phyloP scores from a whole-genome alignment of 176 grass and related monocot genomes.

The Ampelocalamus luodianensis region DNA sequence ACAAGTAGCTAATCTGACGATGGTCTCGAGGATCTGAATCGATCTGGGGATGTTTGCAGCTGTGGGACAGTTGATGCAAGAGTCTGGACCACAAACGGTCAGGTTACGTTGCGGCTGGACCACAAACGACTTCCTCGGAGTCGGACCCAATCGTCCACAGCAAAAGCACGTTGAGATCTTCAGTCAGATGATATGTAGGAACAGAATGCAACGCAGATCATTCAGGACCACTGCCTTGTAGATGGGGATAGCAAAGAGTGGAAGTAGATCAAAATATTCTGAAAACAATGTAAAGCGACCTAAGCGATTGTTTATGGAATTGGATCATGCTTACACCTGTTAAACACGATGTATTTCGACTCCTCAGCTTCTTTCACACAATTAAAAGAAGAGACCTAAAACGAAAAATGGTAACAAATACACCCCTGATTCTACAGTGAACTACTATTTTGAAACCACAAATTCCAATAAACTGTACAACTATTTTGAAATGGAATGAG shows the following conservation, averaged over 20 bases:
- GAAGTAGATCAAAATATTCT: background rate
- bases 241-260: background rate
- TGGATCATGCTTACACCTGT: too few relatives aligned
- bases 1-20: background rate
- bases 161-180: background rate
- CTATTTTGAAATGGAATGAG: background rate
- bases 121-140: constrained; percentile 2
- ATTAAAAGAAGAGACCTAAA: background rate
- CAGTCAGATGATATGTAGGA: too few relatives aligned
- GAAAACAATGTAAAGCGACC: background rate
- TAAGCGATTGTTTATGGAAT: too few relatives aligned
- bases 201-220: background rate
- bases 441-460: background rate
- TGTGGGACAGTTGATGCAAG: background rate
- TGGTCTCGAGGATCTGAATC: background rate
- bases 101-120: background rate
- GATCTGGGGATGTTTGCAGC: background rate
- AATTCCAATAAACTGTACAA: background rate
- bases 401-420: background rate
- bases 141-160: background rate
- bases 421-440: background rate
- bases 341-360: background rate
- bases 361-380: background rate
- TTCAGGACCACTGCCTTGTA: background rate
- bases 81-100: constrained; percentile 11